phyloP scores from a whole-genome alignment of 2,329 filamentous ascomycete species.

The Cladosporium sp. region DNA sequence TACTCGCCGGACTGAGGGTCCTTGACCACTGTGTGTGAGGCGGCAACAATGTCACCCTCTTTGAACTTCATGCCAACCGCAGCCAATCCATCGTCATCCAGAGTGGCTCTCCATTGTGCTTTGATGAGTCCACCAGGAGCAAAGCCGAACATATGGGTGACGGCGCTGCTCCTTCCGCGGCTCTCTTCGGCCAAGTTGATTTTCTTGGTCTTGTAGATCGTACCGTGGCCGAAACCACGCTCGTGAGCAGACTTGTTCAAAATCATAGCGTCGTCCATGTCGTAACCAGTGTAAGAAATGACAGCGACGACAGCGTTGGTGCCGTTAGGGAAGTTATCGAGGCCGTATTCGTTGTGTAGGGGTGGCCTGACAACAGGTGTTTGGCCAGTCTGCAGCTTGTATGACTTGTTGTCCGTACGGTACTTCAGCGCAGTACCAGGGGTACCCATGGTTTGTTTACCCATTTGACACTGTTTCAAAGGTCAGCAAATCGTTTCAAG shows the following conservation, averaged over 20 bases:
- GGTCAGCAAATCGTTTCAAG: not conserved
- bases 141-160: constrained; percentile 86
- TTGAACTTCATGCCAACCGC: constrained; percentile 72
- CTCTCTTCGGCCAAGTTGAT: constrained; percentile 77
- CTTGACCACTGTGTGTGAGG: constrained; percentile 81
- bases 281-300: constrained; percentile 97
- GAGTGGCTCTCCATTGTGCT: constrained; percentile 63
- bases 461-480: constrained; percentile 75
- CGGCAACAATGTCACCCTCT: constrained; percentile 80
- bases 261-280: constrained; percentile 99
- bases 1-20: constrained; percentile 69
- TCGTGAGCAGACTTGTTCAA: constrained; percentile 97
- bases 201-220: constrained; percentile 97
- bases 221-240: constrained; percentile 90
- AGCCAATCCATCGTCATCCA: constrained; percentile 87
- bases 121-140: constrained; percentile 72
- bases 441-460: constrained; percentile 98
- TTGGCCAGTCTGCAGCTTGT: constrained; percentile 90
- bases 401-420: constrained; percentile 96
- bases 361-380: constrained; percentile 90
- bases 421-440: constrained; percentile 79
- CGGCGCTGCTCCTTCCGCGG: constrained; percentile 48
- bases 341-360: constrained; percentile 90
- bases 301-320: constrained; percentile 95
- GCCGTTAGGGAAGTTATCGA: constrained; percentile 98